phyloP scores from a whole-genome alignment of 805 yeast genomes.

The Lipomyces yamanashiensis region DNA sequence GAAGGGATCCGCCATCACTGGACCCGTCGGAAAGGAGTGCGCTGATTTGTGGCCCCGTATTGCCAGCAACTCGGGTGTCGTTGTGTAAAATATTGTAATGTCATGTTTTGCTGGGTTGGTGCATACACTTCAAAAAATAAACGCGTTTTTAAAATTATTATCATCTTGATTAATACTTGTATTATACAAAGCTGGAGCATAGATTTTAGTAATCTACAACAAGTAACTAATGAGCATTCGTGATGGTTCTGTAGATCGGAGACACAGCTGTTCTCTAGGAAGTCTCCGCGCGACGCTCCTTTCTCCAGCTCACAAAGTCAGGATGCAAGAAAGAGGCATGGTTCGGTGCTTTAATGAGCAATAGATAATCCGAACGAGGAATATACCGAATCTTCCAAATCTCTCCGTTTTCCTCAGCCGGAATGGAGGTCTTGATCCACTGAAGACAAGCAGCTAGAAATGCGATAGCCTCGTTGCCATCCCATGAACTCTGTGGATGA shows the following conservation, averaged over 20 bases:
- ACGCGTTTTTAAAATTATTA: neutral
- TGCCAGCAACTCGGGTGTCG: slow-evolving; percentile 99
- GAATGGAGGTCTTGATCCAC: slow-evolving; percentile 65
- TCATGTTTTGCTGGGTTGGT: slow-evolving; percentile 23
- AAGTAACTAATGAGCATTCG: too few species aligned
- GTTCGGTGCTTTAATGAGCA: slow-evolving; percentile 20
- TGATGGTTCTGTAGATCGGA: too few species aligned
- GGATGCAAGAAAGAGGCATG: slow-evolving; percentile 25
- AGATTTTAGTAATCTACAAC: too few species aligned
- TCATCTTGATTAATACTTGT: too few species aligned
- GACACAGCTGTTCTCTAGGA: neutral
- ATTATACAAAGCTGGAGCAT: too few species aligned
- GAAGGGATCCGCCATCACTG: slow-evolving; percentile 99
- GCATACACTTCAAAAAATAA: slow-evolving; percentile 18
- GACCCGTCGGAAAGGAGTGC: slow-evolving; percentile 99
- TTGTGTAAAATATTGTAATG: slow-evolving; percentile 66
- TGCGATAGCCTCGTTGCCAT: slow-evolving; percentile 77
- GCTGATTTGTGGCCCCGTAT: slow-evolving; percentile 99
- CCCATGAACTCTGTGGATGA: slow-evolving; percentile 47
- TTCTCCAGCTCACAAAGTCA: slow-evolving; percentile 35
- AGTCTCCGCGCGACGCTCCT: slow-evolving; percentile 4
- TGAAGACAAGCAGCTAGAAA: slow-evolving; percentile 86
- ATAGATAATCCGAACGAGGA: slow-evolving; percentile 24
- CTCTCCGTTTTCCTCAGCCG: slow-evolving; percentile 50
- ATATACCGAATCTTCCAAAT: slow-evolving; percentile 59